Evolutionary conservation across 352 stramenopile species (phyloP).

Genomic region (Peronospora destructor): DNA sequence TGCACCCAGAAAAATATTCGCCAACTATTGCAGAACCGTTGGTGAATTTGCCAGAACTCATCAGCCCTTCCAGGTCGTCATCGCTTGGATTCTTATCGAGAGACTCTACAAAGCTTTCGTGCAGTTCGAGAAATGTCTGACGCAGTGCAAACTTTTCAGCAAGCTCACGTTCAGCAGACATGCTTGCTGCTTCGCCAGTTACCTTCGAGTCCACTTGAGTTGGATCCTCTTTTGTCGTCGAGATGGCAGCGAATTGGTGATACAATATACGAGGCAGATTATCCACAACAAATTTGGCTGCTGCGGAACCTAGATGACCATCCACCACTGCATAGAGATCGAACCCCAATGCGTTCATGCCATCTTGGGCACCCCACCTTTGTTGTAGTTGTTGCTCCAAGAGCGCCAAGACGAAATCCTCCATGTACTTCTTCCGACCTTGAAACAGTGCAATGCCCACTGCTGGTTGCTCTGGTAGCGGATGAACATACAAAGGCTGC

Average conservation of each 20-base stretch:
- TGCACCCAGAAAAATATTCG: slow-evolving; percentile 74
- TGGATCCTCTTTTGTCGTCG: slow-evolving; percentile 4
- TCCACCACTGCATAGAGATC: slow-evolving; percentile 94
- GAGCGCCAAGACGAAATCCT: slow-evolving; percentile 73
- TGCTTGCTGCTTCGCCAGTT: not conserved
- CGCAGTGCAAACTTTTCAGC: slow-evolving; percentile 52
- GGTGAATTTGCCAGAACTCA: slow-evolving; percentile 1
- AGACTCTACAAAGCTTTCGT: slow-evolving; percentile 44
- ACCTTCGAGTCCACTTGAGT: not conserved
- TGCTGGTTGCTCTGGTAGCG: slow-evolving; percentile 2
- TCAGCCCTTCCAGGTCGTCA: slow-evolving; percentile 3
- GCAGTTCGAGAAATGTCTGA: slow-evolving; percentile 69
- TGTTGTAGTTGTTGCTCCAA: slow-evolving; percentile 24
- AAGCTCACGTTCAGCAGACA: slow-evolving; percentile 27
- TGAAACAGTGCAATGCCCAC: slow-evolving; percentile 73
- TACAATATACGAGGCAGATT: slow-evolving; percentile 35
- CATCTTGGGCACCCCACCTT: not conserved
- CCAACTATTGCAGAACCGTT: slow-evolving; percentile 18
- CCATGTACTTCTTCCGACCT: slow-evolving; percentile 90
- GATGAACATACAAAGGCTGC: slow-evolving; percentile 6
- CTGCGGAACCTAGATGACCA: slow-evolving; percentile 88
- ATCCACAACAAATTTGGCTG: slow-evolving; percentile 72
- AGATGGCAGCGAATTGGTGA: slow-evolving; percentile 27
- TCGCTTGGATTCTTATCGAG: slow-evolving; percentile 13
- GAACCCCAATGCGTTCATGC: slow-evolving; percentile 28